Evolutionary conservation across 2,329 filamentous ascomycete species (phyloP), one percentile per base, ranked within the genome.

Genomic region (Colletotrichum aenigma): DNA sequence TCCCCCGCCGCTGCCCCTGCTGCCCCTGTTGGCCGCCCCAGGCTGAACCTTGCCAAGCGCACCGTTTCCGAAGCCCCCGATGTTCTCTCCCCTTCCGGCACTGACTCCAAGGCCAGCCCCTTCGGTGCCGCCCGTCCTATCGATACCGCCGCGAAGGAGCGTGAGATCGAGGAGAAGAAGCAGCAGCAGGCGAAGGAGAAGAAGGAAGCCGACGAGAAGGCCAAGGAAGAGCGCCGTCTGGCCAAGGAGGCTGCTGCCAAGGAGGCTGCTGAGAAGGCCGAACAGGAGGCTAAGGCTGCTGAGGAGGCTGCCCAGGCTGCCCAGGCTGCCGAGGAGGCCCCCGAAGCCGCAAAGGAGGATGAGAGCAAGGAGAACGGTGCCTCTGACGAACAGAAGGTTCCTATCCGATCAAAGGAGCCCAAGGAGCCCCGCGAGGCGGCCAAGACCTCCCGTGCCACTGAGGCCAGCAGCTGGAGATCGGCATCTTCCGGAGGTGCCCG

Each of bases 61-160:
- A 98, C 96, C 6, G 95, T 98, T 15, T 93, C 96, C 1, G 96
- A 98, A 81, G 89, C 88, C 5, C 82, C 88, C 6, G 90, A 91
- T 76, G 81, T 86, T 12, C 78, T 86, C 38, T 87, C 90, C 5
- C 83, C 92, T 28, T 88, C 92, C 12, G 81, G 85, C n/a, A 80
- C 87, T 21, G 94, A 97, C 81, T 88, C 94, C 56, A 98, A 98
- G 88, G 91, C 96, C 30, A 98, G 94, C 85, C 96, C 96, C 55
- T 99, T 99, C 83, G 97, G 97, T 81, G 96, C 94, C 76, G 97
- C 97, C 72, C 93, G 94, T 77, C 97, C 97, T 71, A 98, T 98
- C 80, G 96, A 99, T 86, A 98, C 96, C 62, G 94, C 95, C 61
- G 91, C 96, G 16, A 93, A 95, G 79, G 96, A 98, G 87, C 94